A percentile compares a stretch with the other conserved stretches of the same genome.
phyloP scores from a whole-genome alignment of 176 grass and related monocot genomes.

The Carex cristatella region DNA sequence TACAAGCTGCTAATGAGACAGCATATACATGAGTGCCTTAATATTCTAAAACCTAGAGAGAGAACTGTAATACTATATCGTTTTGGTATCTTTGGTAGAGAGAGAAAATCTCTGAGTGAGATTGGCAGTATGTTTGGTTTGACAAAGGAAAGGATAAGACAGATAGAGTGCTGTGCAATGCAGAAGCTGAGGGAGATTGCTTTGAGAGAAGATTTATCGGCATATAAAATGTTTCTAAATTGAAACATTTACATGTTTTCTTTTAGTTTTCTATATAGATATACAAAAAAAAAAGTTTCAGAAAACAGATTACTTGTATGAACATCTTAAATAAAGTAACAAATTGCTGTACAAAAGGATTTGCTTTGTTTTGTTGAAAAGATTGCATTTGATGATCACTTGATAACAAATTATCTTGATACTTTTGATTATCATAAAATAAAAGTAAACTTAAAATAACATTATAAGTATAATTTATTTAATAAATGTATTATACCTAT shows the following conservation, averaged over 20 bases:
- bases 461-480: too few species aligned
- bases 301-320: background rate
- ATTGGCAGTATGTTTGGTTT: constrained; percentile 71
- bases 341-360: background rate
- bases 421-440: too few species aligned
- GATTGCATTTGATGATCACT: background rate
- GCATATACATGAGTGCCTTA: constrained; percentile 60
- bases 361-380: background rate
- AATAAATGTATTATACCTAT: too few species aligned
- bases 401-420: too few species aligned
- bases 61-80: constrained; percentile 70
- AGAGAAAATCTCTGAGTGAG: constrained; percentile 61
- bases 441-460: too few species aligned
- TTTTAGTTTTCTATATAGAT: background rate
- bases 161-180: constrained; percentile 66
- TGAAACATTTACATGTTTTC: background rate
- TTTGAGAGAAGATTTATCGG: constrained; percentile 47
- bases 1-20: constrained; percentile 61
- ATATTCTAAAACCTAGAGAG: constrained; percentile 64
- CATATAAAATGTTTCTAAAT: constrained; percentile 52
- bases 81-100: constrained; percentile 50
- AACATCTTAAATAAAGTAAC: background rate
- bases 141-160: constrained; percentile 80
- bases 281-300: background rate
- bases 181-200: constrained; percentile 56